Base-by-base conservation (phyloP, 2,329 filamentous ascomycete species). In the Penicillium sp. region DNA sequence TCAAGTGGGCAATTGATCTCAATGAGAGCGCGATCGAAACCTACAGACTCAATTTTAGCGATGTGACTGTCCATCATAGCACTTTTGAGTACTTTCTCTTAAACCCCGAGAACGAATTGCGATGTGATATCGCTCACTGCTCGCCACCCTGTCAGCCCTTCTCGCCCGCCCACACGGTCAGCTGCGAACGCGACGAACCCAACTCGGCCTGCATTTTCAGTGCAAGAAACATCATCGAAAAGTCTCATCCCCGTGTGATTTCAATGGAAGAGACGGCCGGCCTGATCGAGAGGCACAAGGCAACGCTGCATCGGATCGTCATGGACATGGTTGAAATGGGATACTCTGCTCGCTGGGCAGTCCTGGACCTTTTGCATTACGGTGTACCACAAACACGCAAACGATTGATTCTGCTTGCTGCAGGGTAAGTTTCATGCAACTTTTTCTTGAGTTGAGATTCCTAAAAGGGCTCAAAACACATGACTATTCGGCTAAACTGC, bases 191-290 rank as follows among this genome's bases (percentile, higher is more conserved):
- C 5, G 75, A 82, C 24, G 84, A 90, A 39, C 84, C 86, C 0
- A 93, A 94, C 55, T 81, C 80, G 0, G 81, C 82, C 1, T 70
- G 76, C 0, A 66, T 77, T 0, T 76, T 77, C 38, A 68, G 68
- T 0, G 63, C 76, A 0, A 68, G 73, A 1, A 65, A 76, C 3
- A 65, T 90, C 0, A 68, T 91, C 0, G 66, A 76, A 4, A 76
- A 77, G 33, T 64, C 77, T 0, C 77, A 75, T 0, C 88, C 89
- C 0, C 76, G 88, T 0, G 61, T 93, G 0, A 78, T 88, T 1
- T 94, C 88, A 0, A 70, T 94, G 0, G 89, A 95, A 58, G 85
- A 95, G 60, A 90, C 88, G 0, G 83, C 81, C 45, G 88, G 87
- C 0, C 76, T 94, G 1, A 65, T 79, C 24, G 67, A 76, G 0